Base-by-base conservation (phyloP, 177 flowering plant species). In the Telopea speciosissima region DNA sequence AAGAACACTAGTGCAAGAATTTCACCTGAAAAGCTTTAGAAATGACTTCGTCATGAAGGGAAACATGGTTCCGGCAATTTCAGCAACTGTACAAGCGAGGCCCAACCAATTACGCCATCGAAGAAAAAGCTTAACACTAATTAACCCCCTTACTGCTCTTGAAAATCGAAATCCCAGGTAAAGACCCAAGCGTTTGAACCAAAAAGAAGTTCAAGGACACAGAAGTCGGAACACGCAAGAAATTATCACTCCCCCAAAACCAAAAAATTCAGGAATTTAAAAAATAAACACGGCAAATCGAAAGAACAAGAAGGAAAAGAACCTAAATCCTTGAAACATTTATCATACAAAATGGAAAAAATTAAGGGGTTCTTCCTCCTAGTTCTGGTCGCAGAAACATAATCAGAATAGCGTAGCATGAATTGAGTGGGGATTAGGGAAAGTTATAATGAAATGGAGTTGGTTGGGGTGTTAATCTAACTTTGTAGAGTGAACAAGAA, bases 21-120 rank as follows among this genome's bases (percentile, higher is more conserved):
- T n/a, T 74, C 73, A 92, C 97, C 96, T 86, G 91, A 81, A 92
- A 92, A 24, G 88, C 81, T 78, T 90, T 90, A 19, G 94, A 88
- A 75, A 92, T 85, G 61, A 92, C 76, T 69, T 92, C 94, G 36
- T 90, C 93, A 25, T 90, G 97, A 83, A 88, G 82, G 24, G 87
- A 83, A 69, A 92, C 91, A 79, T 88, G 82, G 83, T 89, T 92
- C 77, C 90, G 68, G 78, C 96, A 92, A 75, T 81, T 84, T 65
- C 80, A 86, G 84, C 97, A 92, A 75, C 91, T 80, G 77, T 92
- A 89, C 75, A 90, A 63, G 68, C 93, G 84, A 58, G 90, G 92
- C 42, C 90, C 92, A 56, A 85, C 71, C 73, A 83, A 49, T 63
- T 88, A 88, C 72, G 79, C 90, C 90, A 89, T 88, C 25, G 64